These are phyloP conservation scores for Penicillium fuscoglaucum DNA, from an alignment of 2,329 filamentous ascomycete species.

Conservation along the genomic window DNA sequence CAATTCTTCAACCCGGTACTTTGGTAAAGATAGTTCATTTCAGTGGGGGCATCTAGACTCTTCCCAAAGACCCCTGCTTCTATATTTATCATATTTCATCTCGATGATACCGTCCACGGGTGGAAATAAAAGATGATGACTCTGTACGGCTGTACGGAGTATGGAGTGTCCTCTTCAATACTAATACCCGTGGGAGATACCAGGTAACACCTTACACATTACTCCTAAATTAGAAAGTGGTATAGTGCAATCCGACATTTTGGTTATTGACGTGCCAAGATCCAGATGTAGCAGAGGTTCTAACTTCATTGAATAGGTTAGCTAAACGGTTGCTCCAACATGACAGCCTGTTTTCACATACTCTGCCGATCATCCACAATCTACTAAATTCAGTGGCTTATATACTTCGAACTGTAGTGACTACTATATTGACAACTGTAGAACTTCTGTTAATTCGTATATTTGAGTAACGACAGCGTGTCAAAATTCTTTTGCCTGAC, in stretches of 20 bases:
- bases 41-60: background rate
- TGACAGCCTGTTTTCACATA: background rate
- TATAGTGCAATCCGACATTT: background rate
- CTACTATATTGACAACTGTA: no score
- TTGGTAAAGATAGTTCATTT: conserved; percentile 1
- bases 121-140: background rate
- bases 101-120: background rate
- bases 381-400: background rate
- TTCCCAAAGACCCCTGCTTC: background rate
- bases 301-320: background rate
- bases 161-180: background rate
- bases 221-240: background rate
- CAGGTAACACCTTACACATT: background rate
- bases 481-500: background rate
- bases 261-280: conserved; percentile 9
- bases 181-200: no score
- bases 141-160: background rate
- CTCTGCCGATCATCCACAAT: background rate
- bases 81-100: background rate
- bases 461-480: background rate
- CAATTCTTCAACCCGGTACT: conserved; percentile 3
- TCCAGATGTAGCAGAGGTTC: conserved; percentile 1
- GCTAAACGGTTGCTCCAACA: background rate
- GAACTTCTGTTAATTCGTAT: background rate
- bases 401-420: no score